phyloP scores from a whole-genome alignment of 2,329 filamentous ascomycete genomes.

The Colletotrichum musicola region DNA sequence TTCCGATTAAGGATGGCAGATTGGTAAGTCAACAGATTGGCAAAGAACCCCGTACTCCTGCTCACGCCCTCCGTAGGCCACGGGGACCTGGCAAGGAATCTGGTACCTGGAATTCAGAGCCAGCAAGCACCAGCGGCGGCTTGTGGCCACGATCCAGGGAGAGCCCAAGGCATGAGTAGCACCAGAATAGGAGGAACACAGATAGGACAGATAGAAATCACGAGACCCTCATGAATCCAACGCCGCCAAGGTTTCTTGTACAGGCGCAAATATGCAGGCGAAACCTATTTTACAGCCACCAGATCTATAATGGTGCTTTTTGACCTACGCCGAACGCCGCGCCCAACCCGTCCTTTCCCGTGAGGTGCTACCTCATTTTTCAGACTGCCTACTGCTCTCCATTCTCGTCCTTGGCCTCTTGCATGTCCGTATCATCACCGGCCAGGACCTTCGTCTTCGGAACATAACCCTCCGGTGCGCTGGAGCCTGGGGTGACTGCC shows the following conservation, averaged over 20 bases:
- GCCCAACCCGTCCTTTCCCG: conserved; percentile 31
- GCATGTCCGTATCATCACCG: conserved; percentile 72
- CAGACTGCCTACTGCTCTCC: conserved; percentile 44
- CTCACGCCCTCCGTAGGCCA: conserved; percentile 55
- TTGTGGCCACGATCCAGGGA: conserved; percentile 95
- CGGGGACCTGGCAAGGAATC: conserved; percentile 86
- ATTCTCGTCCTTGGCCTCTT: conserved; percentile 60
- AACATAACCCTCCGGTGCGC: conserved; percentile 67
- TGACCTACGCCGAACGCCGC: conserved; percentile 41
- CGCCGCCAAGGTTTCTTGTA: conserved; percentile 11
- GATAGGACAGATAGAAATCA: conserved; percentile 6
- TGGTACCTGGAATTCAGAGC: conserved; percentile 94
- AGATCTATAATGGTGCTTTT: conserved; percentile 29
- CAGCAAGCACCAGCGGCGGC: conserved; percentile 79
- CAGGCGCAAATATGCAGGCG: conserved; percentile 18
- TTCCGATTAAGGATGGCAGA: conserved; percentile 90
- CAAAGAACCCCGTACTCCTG: neutral
- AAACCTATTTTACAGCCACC: conserved; percentile 36
- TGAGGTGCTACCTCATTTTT: conserved; percentile 8
- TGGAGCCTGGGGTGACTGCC: conserved; percentile 82
- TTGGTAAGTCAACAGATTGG: conserved; percentile 64
- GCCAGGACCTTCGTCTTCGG: conserved; percentile 76
- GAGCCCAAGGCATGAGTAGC: conserved; percentile 67
- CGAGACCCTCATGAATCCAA: neutral
- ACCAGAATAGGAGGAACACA: neutral